Evolutionary conservation across 305 asterid species (phyloP).

Genomic region (Fraxinus velutina): DNA sequence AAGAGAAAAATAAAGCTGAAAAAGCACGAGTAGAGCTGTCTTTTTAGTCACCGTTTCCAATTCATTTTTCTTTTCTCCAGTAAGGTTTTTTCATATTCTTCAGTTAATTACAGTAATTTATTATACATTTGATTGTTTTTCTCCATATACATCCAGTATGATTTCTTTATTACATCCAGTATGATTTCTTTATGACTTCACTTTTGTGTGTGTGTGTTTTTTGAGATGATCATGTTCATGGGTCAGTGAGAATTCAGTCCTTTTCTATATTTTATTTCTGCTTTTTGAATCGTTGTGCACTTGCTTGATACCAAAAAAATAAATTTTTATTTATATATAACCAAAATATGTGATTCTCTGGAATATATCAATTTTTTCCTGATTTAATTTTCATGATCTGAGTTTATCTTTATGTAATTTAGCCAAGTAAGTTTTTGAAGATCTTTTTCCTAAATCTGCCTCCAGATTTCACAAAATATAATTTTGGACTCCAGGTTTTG

Average conservation of each 20-base stretch:
- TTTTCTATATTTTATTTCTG: neutral
- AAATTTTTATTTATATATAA: too few species aligned
- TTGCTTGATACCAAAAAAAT: neutral
- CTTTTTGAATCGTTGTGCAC: neutral
- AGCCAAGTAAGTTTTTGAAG: conserved; percentile 26
- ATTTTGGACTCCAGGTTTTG: conserved; percentile 20
- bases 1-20: conserved; percentile 20
- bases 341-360: neutral
- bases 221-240: conserved; percentile 18
- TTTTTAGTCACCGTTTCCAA: conserved; percentile 19
- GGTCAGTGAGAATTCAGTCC: neutral
- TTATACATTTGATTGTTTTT: neutral
- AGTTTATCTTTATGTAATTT: conserved; percentile 18
- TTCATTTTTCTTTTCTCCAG: conserved; percentile 23
- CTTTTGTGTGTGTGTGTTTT: neutral
- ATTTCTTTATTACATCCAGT: too few species aligned
- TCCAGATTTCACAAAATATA: conserved; percentile 14
- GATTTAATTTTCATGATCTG: conserved; percentile 36
- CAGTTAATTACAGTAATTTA: neutral
- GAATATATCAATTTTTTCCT: neutral
- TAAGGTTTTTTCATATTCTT: conserved; percentile 31
- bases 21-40: conserved; percentile 28
- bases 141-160: conserved; percentile 1
- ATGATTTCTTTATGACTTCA: conserved; percentile 16
- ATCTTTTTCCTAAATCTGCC: conserved; percentile 22